Evolutionary conservation across 2,329 filamentous ascomycete species (phyloP).

Genomic region (Zarea fungicola): DNA sequence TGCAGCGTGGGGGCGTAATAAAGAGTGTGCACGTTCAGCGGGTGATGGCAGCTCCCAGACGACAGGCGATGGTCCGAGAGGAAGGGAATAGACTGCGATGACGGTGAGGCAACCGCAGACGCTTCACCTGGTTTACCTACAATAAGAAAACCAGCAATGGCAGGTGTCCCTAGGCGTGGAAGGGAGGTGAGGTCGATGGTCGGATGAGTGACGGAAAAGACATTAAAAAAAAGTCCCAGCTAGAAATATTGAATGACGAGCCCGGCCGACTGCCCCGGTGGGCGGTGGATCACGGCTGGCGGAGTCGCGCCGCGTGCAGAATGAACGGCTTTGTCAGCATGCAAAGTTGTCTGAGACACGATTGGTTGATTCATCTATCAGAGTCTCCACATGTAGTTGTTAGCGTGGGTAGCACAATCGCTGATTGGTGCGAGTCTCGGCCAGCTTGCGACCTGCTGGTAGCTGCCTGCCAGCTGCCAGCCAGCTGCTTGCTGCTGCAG

Average conservation of each 20-base stretch:
- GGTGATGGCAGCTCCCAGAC: not conserved
- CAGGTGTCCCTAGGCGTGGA: not conserved
- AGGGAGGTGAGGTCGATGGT: not conserved
- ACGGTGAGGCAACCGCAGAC: not conserved
- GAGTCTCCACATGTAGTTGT: not conserved
- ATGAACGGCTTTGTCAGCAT: constrained; percentile 10
- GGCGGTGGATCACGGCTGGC: constrained; percentile 7
- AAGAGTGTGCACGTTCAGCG: not conserved
- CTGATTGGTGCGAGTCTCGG: not conserved
- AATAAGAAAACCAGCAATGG: not conserved
- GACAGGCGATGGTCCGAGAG: constrained; percentile 6
- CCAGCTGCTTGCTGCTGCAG: no score
- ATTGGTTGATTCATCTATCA: not conserved
- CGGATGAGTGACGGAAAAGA: not conserved
- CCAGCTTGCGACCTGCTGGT: not conserved
- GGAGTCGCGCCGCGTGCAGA: not conserved
- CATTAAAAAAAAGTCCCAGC: not conserved
- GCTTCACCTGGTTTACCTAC: not conserved
- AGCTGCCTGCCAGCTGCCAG: not conserved
- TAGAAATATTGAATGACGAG: constrained; percentile 4
- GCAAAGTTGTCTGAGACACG: not conserved
- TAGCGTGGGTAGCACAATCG: not conserved
- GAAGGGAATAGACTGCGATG: not conserved
- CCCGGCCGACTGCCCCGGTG: not conserved
- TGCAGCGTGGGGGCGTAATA: not conserved